Percentiles rank a stretch among this genome's conserved stretches.
Evolutionary conservation across 257 asterid species (phyloP).

Genomic region (Capsicum baccatum): DNA sequence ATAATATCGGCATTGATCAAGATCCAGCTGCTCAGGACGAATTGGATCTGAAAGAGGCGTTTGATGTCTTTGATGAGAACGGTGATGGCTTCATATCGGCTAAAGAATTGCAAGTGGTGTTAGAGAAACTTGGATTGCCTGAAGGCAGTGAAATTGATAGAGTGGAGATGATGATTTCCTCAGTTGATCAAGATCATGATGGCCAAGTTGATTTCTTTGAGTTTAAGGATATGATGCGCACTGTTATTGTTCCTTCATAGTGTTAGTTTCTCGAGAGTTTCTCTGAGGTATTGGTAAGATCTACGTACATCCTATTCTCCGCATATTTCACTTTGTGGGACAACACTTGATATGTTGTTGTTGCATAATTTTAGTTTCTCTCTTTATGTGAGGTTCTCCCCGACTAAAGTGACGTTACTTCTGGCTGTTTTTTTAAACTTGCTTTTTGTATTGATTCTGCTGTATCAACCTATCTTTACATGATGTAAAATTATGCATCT

Average conservation of each 20-base stretch:
- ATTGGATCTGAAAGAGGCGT: slow-evolving; percentile 71
- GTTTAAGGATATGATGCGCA: slow-evolving; percentile 87
- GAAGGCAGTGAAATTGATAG: slow-evolving; percentile 60
- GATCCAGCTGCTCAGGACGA: slow-evolving; percentile 42
- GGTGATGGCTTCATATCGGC: slow-evolving; percentile 83
- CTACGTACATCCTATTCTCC: too few species aligned
- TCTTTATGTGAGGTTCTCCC: neutral
- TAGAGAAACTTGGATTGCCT: slow-evolving; percentile 64
- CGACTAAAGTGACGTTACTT: neutral
- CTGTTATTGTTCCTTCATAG: slow-evolving; percentile 42
- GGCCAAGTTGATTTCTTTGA: slow-evolving; percentile 78
- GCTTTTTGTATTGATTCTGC: neutral
- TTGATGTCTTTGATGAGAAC: slow-evolving; percentile 78
- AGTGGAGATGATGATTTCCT: slow-evolving; percentile 75
- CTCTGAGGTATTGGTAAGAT: too few species aligned
- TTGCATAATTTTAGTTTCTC: neutral
- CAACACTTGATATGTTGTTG: too few species aligned
- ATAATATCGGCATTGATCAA: neutral
- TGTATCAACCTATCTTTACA: neutral
- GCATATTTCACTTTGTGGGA: too few species aligned
- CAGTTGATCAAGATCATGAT: slow-evolving; percentile 67
- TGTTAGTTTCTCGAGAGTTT: neutral
- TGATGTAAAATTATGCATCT: neutral
- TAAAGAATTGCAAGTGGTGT: slow-evolving; percentile 61
- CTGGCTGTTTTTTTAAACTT: neutral